These are phyloP conservation scores for Butyriboletus loyo DNA, from an alignment of 768 basidiomycete species.

Conservation along the genomic window DNA sequence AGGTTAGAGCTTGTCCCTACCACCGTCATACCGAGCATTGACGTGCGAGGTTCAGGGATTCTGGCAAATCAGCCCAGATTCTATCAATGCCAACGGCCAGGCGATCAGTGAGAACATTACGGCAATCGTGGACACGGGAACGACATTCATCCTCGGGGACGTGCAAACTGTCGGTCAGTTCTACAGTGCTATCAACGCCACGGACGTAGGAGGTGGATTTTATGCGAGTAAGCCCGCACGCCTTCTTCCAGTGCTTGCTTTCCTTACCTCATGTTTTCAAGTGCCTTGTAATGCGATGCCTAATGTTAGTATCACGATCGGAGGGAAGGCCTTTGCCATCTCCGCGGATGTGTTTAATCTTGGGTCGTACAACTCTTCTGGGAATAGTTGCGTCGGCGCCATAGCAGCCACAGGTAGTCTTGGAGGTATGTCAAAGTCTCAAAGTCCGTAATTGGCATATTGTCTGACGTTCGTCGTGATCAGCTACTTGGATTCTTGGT, in stretches of 20 bases:
- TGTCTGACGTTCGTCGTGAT: background rate
- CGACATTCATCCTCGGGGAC: conserved; percentile 42
- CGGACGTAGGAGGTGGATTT: conserved; percentile 29
- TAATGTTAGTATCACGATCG: conserved; percentile 33
- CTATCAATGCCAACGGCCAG: conserved; percentile 23
- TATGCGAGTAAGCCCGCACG: conserved; percentile 31
- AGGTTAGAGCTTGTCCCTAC: conserved; percentile 19
- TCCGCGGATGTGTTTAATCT: conserved; percentile 35
- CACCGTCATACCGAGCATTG: background rate
- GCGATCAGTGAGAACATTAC: conserved; percentile 2
- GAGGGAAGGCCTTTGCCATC: conserved; percentile 31
- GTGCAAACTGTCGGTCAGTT: conserved; percentile 31
- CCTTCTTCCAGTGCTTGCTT: background rate
- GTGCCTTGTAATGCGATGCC: conserved; percentile 28
- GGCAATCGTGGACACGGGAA: conserved; percentile 51
- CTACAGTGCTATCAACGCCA: conserved; percentile 31
- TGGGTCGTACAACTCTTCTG: conserved; percentile 22
- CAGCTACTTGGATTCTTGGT: conserved; percentile 36
- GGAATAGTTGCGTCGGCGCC: conserved; percentile 18
- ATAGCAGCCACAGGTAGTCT: conserved; percentile 13
- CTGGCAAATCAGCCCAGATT: conserved; percentile 21
- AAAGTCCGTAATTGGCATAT: no score
- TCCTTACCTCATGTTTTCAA: conserved; percentile 9
- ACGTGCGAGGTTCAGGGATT: conserved; percentile 15
- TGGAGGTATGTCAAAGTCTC: conserved; percentile 16